Conservation (phyloP, 2,329 filamentous ascomycete species). For the Aspergillus sp. region DNA sequence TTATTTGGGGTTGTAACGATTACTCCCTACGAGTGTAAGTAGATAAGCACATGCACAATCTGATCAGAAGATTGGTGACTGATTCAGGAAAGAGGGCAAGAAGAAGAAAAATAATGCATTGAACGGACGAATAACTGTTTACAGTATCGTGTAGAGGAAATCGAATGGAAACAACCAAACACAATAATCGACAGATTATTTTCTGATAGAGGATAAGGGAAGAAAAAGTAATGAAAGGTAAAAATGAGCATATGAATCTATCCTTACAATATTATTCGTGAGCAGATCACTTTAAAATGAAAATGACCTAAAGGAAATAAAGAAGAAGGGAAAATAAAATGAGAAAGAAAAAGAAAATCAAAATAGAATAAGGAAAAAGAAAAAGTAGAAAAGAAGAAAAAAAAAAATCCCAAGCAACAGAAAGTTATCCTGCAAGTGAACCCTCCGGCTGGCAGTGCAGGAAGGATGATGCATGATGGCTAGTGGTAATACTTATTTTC, state of each 20-base stretch:
- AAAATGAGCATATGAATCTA: not conserved
- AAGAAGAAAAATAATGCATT: too few species aligned
- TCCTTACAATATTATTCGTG: too few species aligned
- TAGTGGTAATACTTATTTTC: constrained; percentile 11
- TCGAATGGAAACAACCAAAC: not conserved
- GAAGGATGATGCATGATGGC: constrained; percentile 11
- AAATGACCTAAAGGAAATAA: constrained; percentile 2
- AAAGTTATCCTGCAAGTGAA: not conserved
- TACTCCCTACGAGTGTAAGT: not conserved
- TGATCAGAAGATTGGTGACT: too few species aligned
- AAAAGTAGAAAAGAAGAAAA: not conserved
- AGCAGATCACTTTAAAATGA: not conserved
- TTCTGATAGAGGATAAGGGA: constrained; percentile 6
- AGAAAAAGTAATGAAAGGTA: constrained; percentile 11
- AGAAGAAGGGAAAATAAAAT: constrained; percentile 6
- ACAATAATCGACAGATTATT: not conserved
- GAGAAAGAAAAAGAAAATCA: constrained; percentile 11
- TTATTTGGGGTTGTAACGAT: not conserved
- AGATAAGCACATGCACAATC: not conserved
- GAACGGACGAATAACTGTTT: not conserved
- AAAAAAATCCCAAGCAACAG: not conserved
- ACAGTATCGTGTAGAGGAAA: too few species aligned
- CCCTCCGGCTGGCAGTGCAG: constrained; percentile 8
- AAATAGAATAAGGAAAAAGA: not conserved
- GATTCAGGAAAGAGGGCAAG: too few species aligned